Base-by-base conservation (phyloP, 192 early-diverging fungal genomes). In the Mortierella antarctica region DNA sequence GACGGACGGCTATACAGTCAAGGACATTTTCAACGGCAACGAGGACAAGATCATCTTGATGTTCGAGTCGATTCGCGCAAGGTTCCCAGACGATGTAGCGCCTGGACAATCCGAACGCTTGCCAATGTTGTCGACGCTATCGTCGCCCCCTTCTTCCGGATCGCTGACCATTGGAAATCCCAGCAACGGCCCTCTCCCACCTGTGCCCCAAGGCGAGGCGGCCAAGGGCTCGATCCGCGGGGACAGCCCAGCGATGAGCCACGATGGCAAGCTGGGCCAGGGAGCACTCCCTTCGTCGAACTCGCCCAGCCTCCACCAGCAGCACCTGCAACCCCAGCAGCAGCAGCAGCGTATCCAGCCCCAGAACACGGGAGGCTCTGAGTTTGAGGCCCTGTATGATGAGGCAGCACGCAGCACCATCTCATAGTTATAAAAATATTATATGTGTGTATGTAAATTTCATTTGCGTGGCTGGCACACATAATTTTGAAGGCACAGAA, bases 1-100 rank as follows among this genome's bases (percentile, higher is more conserved):
- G n/a, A 84, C 86, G 0, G 85, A 86, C 31, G 87, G 87, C 7
- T 88, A 85, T 56, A 88, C 85, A 0, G 86, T 88, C 62, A 88
- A 88, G 82, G 87, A 86, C 71, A 82, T 80, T 49, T 80, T 80
- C 49, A 80, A 80, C 23, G 77, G 77, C 53, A 80, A 80, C 17
- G 77, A 80, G 14, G 69, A 71, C 20, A 80, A 72, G 77, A 80
- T 80, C 44, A 31, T 64, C 13, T 4, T 63, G 47, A 80, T 80
- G 77, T 80, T 80, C 48, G 70, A 80, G 47, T 57, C 77, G 3
- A 80, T 80, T 18, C 69, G 65, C 7, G 65, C 47, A 7, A 58
- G 64, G n/a, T 80, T 72, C 70, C 77, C 77, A 13, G 57, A 63
- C 11, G 49, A 72, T 52, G 41, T 31, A 31, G 31, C 31, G 31